phyloP scores from a whole-genome alignment of 139 green algal genomes.

The Coelastrella sp. region DNA sequence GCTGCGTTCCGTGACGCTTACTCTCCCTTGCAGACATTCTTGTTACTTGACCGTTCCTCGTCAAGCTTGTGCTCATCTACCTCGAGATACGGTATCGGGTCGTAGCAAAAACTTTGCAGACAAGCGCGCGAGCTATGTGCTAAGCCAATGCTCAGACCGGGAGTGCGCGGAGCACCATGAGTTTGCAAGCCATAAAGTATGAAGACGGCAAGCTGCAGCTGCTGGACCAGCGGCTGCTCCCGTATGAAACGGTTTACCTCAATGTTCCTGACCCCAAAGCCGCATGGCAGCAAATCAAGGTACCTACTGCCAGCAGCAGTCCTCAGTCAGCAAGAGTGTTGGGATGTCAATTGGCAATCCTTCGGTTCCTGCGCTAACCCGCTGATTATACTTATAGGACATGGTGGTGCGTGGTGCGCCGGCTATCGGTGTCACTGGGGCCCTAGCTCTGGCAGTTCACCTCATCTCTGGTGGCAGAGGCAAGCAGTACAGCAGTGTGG shows the following conservation, averaged over 20 bases:
- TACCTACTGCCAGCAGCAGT: neutral
- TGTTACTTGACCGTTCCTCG: too few relatives aligned
- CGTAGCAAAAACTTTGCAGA: too few relatives aligned
- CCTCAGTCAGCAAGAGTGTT: too few relatives aligned
- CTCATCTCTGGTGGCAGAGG: constrained; percentile 58
- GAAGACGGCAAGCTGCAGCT: constrained; percentile 78
- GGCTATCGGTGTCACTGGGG: constrained; percentile 93
- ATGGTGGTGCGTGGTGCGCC: constrained; percentile 97
- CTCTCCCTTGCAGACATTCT: too few relatives aligned
- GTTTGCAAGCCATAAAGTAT: constrained; percentile 85
- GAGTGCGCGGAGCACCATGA: neutral
- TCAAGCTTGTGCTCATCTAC: too few relatives aligned
- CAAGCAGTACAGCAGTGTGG: constrained; percentile 60
- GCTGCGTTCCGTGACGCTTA: too few relatives aligned
- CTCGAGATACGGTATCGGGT: too few relatives aligned
- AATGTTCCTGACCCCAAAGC: constrained; percentile 66
- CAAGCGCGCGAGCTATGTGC: too few relatives aligned
- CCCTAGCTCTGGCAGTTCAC: constrained; percentile 81
- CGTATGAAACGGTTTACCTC: constrained; percentile 78
- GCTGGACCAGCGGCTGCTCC: constrained; percentile 93
- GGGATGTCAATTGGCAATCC: too few relatives aligned
- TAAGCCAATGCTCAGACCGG: too few relatives aligned
- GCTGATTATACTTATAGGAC: constrained; percentile 52
- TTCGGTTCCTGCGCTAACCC: too few relatives aligned
- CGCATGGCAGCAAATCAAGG: constrained; percentile 78